Conservation (phyloP, 495 filamentous ascomycete species). For the Acidiella bohemica region DNA sequence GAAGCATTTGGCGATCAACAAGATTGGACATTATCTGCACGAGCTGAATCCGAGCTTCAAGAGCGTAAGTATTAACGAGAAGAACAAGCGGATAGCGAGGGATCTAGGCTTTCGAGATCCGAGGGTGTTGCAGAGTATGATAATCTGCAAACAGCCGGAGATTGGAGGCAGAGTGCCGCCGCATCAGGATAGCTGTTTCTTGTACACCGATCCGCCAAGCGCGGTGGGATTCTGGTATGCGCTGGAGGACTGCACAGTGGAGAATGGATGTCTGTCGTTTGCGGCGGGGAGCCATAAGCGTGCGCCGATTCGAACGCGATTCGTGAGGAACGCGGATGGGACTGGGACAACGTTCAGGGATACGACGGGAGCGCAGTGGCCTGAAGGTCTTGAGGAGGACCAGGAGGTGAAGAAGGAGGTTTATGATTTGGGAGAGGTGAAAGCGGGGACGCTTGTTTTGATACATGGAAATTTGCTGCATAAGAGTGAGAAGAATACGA, state of each 20-base stretch:
- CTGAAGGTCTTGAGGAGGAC: constrained; percentile 28
- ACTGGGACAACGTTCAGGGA: constrained; percentile 44
- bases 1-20: constrained; percentile 77
- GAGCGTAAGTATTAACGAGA: constrained; percentile 39
- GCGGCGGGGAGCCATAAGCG: constrained; percentile 62
- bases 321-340: constrained; percentile 50
- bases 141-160: constrained; percentile 95
- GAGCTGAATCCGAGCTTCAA: constrained; percentile 57
- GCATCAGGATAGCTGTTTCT: constrained; percentile 83
- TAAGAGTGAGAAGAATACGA: constrained; percentile 86
- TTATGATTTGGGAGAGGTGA: constrained; percentile 63
- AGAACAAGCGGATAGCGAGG: constrained; percentile 52
- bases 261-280: constrained; percentile 84
- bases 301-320: constrained; percentile 49
- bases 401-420: constrained; percentile 32
- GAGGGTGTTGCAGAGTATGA: constrained; percentile 76
- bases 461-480: constrained; percentile 96
- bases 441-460: constrained; percentile 76
- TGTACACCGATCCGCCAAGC: constrained; percentile 81
- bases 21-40: constrained; percentile 90
- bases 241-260: constrained; percentile 70
- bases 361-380: constrained; percentile 36
- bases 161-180: constrained; percentile 79
- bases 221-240: constrained; percentile 96
- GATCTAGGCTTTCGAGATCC: constrained; percentile 64